Conservation (phyloP, 352 stramenopile species). For the Pythium scleroteichum region DNA sequence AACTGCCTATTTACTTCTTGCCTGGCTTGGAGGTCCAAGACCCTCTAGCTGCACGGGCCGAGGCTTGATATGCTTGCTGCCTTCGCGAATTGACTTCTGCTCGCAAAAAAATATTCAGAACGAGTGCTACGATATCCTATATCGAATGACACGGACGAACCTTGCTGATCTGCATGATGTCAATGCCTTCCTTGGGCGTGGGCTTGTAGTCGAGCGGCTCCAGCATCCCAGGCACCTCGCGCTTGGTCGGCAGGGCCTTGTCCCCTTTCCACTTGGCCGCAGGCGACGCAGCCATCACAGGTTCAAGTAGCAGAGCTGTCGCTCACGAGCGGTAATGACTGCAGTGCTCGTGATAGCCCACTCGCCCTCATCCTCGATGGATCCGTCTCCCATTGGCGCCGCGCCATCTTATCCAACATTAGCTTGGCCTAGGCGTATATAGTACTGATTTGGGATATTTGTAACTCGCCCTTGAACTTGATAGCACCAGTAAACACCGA, state of each 20-base stretch:
- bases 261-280: constrained; percentile 29
- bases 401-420: too few species aligned
- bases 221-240: constrained; percentile 42
- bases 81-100: constrained; percentile 46
- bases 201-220: constrained; percentile 71
- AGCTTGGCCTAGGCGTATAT: neutral
- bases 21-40: constrained; percentile 41
- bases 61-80: constrained; percentile 53
- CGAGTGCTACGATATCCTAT: neutral
- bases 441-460: neutral
- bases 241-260: constrained; percentile 24
- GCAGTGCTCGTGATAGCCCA: too few species aligned
- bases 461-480: neutral
- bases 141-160: constrained; percentile 20
- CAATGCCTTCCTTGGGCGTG: constrained; percentile 56
- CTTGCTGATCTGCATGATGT: constrained; percentile 60
- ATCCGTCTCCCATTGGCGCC: too few species aligned
- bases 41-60: constrained; percentile 63
- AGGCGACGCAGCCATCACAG: constrained; percentile 22
- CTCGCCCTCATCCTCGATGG: too few species aligned
- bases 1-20: constrained; percentile 27
- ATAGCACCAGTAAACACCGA: neutral
- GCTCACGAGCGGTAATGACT: neutral
- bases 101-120: neutral
- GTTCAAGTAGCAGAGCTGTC: too few species aligned